Conservation (phyloP, 2,329 filamentous ascomycete genomes). For the Geosmithia morbida region DNA sequence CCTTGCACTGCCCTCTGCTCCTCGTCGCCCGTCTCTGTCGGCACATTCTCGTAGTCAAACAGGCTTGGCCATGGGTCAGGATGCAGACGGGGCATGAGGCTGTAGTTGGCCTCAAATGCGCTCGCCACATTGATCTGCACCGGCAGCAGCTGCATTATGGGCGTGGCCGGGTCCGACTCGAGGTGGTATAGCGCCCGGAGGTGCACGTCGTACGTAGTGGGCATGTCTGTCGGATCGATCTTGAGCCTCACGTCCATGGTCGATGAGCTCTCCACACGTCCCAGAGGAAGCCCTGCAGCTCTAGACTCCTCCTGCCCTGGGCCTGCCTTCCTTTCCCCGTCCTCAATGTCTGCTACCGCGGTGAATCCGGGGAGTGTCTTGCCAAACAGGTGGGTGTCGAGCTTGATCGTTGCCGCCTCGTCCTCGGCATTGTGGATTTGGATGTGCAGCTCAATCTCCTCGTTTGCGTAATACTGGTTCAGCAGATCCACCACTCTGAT, state of each 20-base stretch:
- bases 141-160: slow-evolving; percentile 58
- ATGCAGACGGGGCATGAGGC: slow-evolving; percentile 69
- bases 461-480: slow-evolving; percentile 74
- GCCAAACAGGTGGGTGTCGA: slow-evolving; percentile 56
- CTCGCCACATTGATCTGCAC: slow-evolving; percentile 60
- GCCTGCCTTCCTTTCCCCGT: slow-evolving; percentile 16
- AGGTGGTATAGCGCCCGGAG: slow-evolving; percentile 68
- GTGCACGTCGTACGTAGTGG: slow-evolving; percentile 50
- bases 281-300: slow-evolving; percentile 26
- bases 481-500: slow-evolving; percentile 48
- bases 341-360: slow-evolving; percentile 19
- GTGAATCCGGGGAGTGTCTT: slow-evolving; percentile 31
- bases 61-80: slow-evolving; percentile 73
- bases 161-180: slow-evolving; percentile 63
- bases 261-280: slow-evolving; percentile 29
- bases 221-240: slow-evolving; percentile 34
- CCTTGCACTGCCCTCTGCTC: slow-evolving; percentile 29
- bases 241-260: slow-evolving; percentile 28
- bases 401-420: slow-evolving; percentile 54
- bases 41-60: slow-evolving; percentile 48
- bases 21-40: slow-evolving; percentile 28
- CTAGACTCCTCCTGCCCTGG: slow-evolving; percentile 24
- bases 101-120: slow-evolving; percentile 87
- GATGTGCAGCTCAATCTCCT: slow-evolving; percentile 54
- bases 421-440: slow-evolving; percentile 73